These are phyloP conservation scores for Cystofilobasidium capitatum DNA, from an alignment of 768 basidiomycete species.

Conservation along the genomic window DNA sequence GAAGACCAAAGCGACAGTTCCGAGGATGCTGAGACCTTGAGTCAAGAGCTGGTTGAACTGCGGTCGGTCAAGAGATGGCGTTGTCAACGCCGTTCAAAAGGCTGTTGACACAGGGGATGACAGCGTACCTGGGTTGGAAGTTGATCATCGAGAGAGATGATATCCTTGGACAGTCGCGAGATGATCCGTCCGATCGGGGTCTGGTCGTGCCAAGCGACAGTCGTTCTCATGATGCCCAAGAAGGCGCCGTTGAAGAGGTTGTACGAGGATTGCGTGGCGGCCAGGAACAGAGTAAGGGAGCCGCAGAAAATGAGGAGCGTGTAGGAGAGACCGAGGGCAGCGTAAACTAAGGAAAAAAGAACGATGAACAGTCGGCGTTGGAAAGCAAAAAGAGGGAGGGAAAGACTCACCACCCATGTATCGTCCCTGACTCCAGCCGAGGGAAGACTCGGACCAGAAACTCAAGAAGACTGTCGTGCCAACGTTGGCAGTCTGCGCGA, in stretches of 20 bases:
- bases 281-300: constrained; percentile 1
- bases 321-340: constrained; percentile 14
- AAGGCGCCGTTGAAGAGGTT: constrained; percentile 53
- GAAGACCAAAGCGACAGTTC: constrained; percentile 21
- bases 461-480: constrained; percentile 60
- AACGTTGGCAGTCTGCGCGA: constrained; percentile 39
- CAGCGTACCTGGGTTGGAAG: background rate
- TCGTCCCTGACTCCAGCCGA: constrained; percentile 9
- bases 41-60: constrained; percentile 13
- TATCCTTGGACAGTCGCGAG: constrained; percentile 37
- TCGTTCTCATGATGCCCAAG: constrained; percentile 48
- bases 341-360: constrained; percentile 2
- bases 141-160: constrained; percentile 38
- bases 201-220: constrained; percentile 16
- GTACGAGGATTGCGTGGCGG: constrained; percentile 40
- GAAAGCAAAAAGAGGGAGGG: background rate
- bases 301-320: constrained; percentile 15
- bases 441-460: constrained; percentile 3
- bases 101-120: background rate
- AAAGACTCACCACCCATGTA: background rate
- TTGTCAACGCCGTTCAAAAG: background rate
- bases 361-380: background rate
- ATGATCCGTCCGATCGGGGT: constrained; percentile 35
- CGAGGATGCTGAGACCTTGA: constrained; percentile 13
- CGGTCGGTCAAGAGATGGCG: too few relatives aligned